A percentile compares a stretch with the other conserved stretches of the same genome.
These are phyloP conservation scores for Aspergillus arachidicola DNA, from an alignment of 2,329 filamentous ascomycete genomes.

Conservation along the genomic window DNA sequence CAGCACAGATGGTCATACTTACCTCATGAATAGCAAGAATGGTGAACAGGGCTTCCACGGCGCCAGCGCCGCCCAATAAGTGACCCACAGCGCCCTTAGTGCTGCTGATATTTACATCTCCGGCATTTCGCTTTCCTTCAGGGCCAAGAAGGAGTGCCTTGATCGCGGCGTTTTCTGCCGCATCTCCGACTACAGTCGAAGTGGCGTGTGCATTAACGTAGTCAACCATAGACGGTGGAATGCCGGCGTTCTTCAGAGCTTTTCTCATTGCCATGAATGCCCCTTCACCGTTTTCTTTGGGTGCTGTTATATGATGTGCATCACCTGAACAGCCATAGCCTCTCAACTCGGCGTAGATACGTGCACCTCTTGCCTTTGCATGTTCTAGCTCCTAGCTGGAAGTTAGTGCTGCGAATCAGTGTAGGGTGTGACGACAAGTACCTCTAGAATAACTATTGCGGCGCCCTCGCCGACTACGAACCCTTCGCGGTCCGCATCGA, in stretches of 20 bases:
- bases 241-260: conserved; percentile 71
- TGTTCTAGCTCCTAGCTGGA: conserved; percentile 72
- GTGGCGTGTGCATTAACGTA: conserved; percentile 98
- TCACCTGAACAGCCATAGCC: conserved; percentile 92
- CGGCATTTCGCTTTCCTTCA: conserved; percentile 63
- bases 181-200: conserved; percentile 80
- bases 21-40: conserved; percentile 79
- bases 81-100: conserved; percentile 94
- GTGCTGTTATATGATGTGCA: conserved; percentile 91
- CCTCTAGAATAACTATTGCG: conserved; percentile 82
- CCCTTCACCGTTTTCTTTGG: conserved; percentile 77
- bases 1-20: conserved; percentile 34
- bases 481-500: conserved; percentile 76
- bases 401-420: not conserved
- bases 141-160: conserved; percentile 73
- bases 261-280: conserved; percentile 83
- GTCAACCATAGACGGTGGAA: conserved; percentile 72
- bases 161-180: conserved; percentile 84
- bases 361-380: conserved; percentile 74
- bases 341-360: conserved; percentile 83
- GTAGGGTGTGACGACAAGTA: conserved; percentile 27
- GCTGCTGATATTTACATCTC: conserved; percentile 79
- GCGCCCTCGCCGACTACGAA: conserved; percentile 95
- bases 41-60: conserved; percentile 85
- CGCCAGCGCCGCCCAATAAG: conserved; percentile 86